Conservation (phyloP, 2,329 filamentous ascomycete species). For the Dactylellina drechsleri region DNA sequence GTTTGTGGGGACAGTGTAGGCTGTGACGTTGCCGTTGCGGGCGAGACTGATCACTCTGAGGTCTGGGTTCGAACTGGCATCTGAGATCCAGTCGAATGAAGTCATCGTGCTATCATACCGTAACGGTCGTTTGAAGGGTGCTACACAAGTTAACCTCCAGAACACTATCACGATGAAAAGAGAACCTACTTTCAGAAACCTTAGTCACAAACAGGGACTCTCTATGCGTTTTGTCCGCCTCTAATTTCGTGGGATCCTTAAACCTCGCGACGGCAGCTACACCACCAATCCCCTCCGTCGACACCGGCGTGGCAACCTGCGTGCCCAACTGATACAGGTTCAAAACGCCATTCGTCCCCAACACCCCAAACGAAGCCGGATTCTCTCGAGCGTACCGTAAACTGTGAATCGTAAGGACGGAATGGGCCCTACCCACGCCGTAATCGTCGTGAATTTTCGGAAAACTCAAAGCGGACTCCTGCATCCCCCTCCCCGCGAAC, state of each 20-base stretch:
- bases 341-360: constrained; percentile 56
- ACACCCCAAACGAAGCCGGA: constrained; percentile 56
- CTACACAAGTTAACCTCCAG: constrained; percentile 9
- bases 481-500: constrained; percentile 51
- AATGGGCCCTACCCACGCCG: constrained; percentile 38
- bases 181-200: constrained; percentile 54
- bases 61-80: constrained; percentile 36
- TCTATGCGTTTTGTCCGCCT: constrained; percentile 36
- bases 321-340: constrained; percentile 56
- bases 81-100: constrained; percentile 58
- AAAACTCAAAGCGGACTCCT: constrained; percentile 56
- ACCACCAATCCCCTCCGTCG: constrained; percentile 51
- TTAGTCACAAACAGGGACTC: constrained; percentile 56
- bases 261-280: constrained; percentile 50
- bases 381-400: constrained; percentile 57
- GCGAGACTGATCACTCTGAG: constrained; percentile 50
- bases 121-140: constrained; percentile 44
- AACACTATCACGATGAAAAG: background rate
- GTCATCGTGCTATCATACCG: constrained; percentile 55
- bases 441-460: constrained; percentile 55
- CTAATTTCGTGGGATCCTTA: constrained; percentile 47
- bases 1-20: constrained; percentile 43
- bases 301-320: constrained; percentile 41
- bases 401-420: constrained; percentile 53
- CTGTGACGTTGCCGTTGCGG: constrained; percentile 55